Percentiles rank a stretch among this genome's conserved stretches.
Evolutionary conservation across 495 filamentous ascomycete species (phyloP).

Genomic region (Annulohypoxylon moriforme): DNA sequence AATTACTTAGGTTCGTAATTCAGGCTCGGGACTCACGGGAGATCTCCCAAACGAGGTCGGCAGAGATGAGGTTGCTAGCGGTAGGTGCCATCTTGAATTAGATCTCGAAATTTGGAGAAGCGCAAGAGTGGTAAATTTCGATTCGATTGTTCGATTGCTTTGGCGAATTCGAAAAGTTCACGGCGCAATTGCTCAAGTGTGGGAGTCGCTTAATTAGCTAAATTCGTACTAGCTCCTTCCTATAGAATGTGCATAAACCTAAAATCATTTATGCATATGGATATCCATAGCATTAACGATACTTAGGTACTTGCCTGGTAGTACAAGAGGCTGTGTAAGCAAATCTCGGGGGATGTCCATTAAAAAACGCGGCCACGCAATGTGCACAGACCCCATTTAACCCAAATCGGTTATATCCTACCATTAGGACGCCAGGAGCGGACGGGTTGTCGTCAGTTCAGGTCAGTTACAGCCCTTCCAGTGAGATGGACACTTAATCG

Average conservation of each 20-base stretch:
- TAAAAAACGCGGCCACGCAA: conserved; percentile 31
- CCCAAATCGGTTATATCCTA: background rate
- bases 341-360: background rate
- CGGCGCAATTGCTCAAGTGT: conserved; percentile 48
- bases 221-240: conserved; percentile 45
- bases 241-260: background rate
- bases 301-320: background rate
- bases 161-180: conserved; percentile 47
- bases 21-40: conserved; percentile 71
- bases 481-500: conserved; percentile 1
- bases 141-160: conserved; percentile 48
- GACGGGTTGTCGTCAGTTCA: conserved; percentile 7
- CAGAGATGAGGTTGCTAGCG: conserved; percentile 69
- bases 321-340: background rate
- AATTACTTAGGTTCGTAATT: conserved; percentile 1
- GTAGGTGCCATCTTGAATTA: conserved; percentile 60
- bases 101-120: conserved; percentile 38
- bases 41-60: conserved; percentile 91
- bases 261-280: background rate
- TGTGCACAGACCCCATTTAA: conserved; percentile 19
- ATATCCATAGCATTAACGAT: background rate
- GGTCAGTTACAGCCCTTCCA: conserved; percentile 32
- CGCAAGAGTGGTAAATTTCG: conserved; percentile 48
- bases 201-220: conserved; percentile 57
- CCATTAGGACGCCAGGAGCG: background rate